phyloP scores from a whole-genome alignment of 1,139 yeast genomes.

The Diutina mesorugosa region DNA sequence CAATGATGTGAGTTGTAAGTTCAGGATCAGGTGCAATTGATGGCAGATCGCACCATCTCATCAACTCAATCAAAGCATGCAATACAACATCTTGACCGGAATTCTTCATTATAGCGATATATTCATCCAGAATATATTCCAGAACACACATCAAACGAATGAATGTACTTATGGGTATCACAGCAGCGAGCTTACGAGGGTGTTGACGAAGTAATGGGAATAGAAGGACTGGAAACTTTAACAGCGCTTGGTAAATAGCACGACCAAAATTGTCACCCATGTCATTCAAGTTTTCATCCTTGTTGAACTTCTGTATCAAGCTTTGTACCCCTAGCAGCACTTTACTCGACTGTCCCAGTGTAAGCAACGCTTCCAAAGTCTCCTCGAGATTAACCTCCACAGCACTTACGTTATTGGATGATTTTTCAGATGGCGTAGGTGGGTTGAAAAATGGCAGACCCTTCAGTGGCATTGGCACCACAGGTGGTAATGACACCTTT shows the following conservation, averaged over 20 bases:
- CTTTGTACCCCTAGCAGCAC: not conserved
- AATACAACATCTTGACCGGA: not conserved
- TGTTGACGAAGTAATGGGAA: not conserved
- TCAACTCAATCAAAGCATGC: not conserved
- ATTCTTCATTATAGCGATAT: not conserved
- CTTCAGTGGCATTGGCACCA: not conserved
- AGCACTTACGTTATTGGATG: not conserved
- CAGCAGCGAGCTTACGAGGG: not conserved
- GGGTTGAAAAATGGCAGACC: not conserved
- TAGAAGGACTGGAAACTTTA: not conserved
- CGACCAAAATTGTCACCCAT: not conserved
- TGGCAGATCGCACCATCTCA: constrained; percentile 1
- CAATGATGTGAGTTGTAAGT: not conserved
- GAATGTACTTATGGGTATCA: not conserved
- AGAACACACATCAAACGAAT: not conserved
- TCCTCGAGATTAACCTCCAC: constrained; percentile 9
- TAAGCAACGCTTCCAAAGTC: constrained; percentile 12
- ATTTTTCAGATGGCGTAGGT: not conserved
- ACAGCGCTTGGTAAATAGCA: not conserved
- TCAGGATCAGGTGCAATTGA: not conserved
- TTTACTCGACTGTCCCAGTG: not conserved
- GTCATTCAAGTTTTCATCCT: not conserved
- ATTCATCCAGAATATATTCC: not conserved
- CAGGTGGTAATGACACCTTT: not conserved
- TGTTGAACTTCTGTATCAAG: not conserved